Conservation (phyloP, 768 basidiomycete species). For the Tulasnella sp. region DNA sequence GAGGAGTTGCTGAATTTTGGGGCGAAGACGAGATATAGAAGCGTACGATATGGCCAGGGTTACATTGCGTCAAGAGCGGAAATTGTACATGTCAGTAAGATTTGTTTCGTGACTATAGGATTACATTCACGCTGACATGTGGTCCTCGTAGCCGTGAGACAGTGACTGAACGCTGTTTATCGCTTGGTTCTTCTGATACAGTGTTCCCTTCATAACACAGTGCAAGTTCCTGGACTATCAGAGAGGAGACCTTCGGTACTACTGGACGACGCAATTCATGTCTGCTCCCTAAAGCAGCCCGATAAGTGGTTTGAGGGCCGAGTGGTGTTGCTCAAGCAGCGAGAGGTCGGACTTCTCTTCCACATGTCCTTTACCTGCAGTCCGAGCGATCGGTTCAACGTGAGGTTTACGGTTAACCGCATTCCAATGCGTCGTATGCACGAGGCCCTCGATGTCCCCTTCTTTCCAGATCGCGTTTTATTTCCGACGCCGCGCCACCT, state of each 20-base stretch:
- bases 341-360: constrained; percentile 9
- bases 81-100: neutral
- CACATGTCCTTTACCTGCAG: neutral
- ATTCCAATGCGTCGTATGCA: constrained; percentile 13
- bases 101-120: neutral
- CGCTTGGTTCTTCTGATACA: too few relatives aligned
- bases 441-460: neutral
- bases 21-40: neutral
- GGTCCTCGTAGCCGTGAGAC: neutral
- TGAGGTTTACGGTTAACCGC: constrained; percentile 8
- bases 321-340: neutral
- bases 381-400: neutral
- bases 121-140: neutral
- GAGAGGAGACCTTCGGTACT: constrained; percentile 6
- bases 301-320: constrained; percentile 3
- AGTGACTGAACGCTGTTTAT: neutral
- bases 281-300: neutral
- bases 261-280: neutral
- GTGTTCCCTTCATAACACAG: neutral
- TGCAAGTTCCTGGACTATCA: constrained; percentile 11
- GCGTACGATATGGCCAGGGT: constrained; percentile 7
- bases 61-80: neutral
- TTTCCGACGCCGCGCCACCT: constrained; percentile 2
- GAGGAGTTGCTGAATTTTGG: neutral
- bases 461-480: constrained; percentile 6